Evolutionary conservation across 768 basidiomycete genomes (phyloP), one percentile per base, ranked within the genome.

Genomic region (Agaricus blazei): DNA sequence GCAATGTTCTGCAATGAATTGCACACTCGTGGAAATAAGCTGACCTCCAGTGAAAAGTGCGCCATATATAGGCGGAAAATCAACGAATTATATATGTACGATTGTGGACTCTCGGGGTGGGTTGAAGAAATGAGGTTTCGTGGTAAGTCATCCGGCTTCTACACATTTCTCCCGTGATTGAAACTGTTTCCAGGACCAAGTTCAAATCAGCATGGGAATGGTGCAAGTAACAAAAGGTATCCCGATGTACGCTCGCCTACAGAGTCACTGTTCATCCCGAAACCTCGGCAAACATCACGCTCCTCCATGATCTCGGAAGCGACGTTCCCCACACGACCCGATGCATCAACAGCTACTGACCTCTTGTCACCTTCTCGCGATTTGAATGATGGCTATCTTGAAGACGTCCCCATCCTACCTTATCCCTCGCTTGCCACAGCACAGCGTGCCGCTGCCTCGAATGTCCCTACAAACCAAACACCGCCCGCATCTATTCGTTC

Each of bases 71-170:
- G 88, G 26, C 72, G 75, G 60, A 94, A 93, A 72, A 90, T 94
- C 59, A 90, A 91, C 63, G 90, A 93, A 65, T 67, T 95, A 19
- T 82, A 82, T 52, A 72, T 76, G 58, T 84, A 82, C 63, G 88
- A 92, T 62, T 87, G 87, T 61, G 90, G 92, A 31, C 70, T 94
- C 51, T 72, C 73, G 19, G 83, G 87, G n/a, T 95, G 93, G 93
- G 69, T 92, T 26, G 60, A 71, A 38, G 77, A 80, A 54, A 77
- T 78, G 53, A 80, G 70, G 59, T 69, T 73, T 52, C 76, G 78
- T 76, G 78, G 90, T 88, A 62, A 26, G 74, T 66, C 59, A 61
- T 36, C 42, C 41, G 37, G 15, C 3, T 37, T 31, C 41, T 57
- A 43, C 51, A 14, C 41, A 36, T 23, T 59, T 48, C 34, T 45